Evolutionary conservation across 129 eudicot species (phyloP).

Genomic region (Flaveria ramosissima): DNA sequence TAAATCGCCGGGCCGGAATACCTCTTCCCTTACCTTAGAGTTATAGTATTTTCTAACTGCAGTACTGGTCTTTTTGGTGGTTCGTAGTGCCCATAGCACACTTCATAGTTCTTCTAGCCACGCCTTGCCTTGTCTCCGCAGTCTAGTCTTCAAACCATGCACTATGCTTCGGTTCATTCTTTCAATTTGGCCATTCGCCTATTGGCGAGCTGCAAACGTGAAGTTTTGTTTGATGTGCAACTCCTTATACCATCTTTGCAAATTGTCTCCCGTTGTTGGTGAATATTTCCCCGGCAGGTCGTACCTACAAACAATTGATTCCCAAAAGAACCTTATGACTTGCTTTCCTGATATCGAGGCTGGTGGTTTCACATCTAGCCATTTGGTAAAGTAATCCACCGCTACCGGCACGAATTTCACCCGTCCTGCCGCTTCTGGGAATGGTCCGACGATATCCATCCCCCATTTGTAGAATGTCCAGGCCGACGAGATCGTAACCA

Average conservation of each 20-base stretch:
- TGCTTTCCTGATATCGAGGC: background rate
- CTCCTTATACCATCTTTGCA: background rate
- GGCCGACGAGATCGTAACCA: background rate
- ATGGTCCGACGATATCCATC: background rate
- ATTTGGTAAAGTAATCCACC: background rate
- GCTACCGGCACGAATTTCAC: background rate
- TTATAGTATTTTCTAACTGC: background rate
- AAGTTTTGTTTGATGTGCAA: background rate
- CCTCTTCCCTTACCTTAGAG: background rate
- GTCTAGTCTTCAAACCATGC: background rate
- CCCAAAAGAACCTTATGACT: background rate
- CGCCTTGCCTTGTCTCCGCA: too few relatives aligned
- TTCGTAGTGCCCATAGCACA: background rate
- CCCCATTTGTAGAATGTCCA: conserved; percentile 3
- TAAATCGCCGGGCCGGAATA: background rate
- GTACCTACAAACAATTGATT: background rate
- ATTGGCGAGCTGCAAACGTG: background rate
- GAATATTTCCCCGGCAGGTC: background rate
- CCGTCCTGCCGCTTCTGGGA: background rate
- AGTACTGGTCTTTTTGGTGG: background rate
- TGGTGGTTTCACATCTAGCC: background rate
- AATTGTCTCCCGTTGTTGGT: background rate
- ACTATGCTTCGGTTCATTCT: background rate
- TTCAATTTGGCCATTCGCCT: background rate
- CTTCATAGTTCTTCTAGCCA: background rate